Evolutionary conservation across 2,329 filamentous ascomycete species (phyloP).

Genomic region (Penicillium corylophilum): DNA sequence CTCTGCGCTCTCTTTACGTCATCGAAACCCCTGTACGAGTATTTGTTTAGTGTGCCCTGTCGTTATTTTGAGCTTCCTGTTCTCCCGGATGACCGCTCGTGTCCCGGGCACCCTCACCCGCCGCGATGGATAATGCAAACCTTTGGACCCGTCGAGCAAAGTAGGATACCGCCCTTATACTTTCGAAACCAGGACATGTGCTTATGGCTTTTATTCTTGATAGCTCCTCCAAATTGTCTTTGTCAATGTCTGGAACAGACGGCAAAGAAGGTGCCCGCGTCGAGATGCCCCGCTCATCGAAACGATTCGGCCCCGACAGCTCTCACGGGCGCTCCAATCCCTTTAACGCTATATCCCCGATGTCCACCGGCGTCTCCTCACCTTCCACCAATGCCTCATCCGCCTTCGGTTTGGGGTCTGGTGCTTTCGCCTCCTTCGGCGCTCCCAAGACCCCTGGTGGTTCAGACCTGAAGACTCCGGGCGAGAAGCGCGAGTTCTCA

Average conservation of each 20-base stretch:
- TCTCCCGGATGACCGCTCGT: conserved; percentile 39
- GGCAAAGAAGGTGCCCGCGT: conserved; percentile 54
- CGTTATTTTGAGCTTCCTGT: conserved; percentile 11
- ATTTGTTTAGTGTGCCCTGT: conserved; percentile 10
- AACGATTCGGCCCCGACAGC: conserved; percentile 71
- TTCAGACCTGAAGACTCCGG: conserved; percentile 69
- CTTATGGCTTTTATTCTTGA: conserved; percentile 16
- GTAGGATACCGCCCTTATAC: conserved; percentile 31
- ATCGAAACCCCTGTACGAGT: conserved; percentile 4
- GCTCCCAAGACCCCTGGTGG: conserved; percentile 82
- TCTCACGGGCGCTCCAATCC: conserved; percentile 75
- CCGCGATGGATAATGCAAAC: conserved; percentile 52
- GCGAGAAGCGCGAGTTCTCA: conserved; percentile 63
- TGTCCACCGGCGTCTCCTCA: conserved; percentile 68
- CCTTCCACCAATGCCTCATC: conserved; percentile 76
- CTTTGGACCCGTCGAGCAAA: conserved; percentile 52
- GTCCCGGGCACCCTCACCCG: conserved; percentile 36
- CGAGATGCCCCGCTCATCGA: conserved; percentile 64
- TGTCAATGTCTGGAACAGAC: conserved; percentile 68
- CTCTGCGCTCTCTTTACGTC: conserved; percentile 6
- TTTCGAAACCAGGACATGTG: conserved; percentile 20
- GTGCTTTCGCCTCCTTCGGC: conserved; percentile 96
- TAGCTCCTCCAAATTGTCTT: conserved; percentile 85
- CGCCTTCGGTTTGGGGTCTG: conserved; percentile 90
- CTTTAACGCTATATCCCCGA: conserved; percentile 72